Evolutionary conservation across 2,329 filamentous ascomycete genomes (phyloP).

Genomic region (Cryphonectria radicalis): DNA sequence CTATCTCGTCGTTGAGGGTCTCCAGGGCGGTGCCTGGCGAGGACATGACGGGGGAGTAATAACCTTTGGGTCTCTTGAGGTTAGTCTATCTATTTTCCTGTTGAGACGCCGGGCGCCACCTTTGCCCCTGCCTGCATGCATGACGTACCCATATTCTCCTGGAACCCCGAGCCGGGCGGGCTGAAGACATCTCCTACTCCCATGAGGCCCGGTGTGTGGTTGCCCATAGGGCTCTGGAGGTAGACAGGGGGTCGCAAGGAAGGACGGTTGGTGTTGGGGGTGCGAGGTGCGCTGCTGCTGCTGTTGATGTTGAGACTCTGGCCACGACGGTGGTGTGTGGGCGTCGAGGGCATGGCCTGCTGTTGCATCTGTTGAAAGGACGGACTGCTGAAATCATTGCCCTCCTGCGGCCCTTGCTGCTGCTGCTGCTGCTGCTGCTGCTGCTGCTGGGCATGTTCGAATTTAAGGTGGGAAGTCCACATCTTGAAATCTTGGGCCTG

Average conservation of each 20-base stretch:
- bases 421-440: neutral
- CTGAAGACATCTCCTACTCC: constrained; percentile 29
- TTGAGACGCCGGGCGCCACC: neutral
- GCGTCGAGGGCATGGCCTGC: constrained; percentile 27
- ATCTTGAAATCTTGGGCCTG: constrained; percentile 21
- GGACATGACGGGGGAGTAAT: constrained; percentile 29
- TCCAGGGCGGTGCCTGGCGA: constrained; percentile 26
- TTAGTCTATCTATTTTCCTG: constrained; percentile 6
- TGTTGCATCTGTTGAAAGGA: constrained; percentile 27
- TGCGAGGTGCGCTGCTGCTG: constrained; percentile 25
- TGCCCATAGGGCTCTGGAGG: constrained; percentile 29
- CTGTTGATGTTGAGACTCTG: constrained; percentile 27
- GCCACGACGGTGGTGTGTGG: constrained; percentile 27
- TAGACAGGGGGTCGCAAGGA: constrained; percentile 28
- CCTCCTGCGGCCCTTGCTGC: constrained; percentile 13
- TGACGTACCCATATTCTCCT: constrained; percentile 30
- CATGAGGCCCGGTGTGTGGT: constrained; percentile 24
- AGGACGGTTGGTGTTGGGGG: constrained; percentile 21
- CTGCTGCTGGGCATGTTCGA: constrained; percentile 27
- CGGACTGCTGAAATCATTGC: constrained; percentile 27
- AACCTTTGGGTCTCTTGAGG: constrained; percentile 10
- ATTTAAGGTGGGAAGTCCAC: constrained; percentile 29
- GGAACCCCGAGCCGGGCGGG: constrained; percentile 16
- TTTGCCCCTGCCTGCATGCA: too few species aligned
- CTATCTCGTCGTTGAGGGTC: constrained; percentile 29